These are phyloP conservation scores for Leptographium radiaticola DNA, from an alignment of 2,329 filamentous ascomycete genomes.

Conservation along the genomic window DNA sequence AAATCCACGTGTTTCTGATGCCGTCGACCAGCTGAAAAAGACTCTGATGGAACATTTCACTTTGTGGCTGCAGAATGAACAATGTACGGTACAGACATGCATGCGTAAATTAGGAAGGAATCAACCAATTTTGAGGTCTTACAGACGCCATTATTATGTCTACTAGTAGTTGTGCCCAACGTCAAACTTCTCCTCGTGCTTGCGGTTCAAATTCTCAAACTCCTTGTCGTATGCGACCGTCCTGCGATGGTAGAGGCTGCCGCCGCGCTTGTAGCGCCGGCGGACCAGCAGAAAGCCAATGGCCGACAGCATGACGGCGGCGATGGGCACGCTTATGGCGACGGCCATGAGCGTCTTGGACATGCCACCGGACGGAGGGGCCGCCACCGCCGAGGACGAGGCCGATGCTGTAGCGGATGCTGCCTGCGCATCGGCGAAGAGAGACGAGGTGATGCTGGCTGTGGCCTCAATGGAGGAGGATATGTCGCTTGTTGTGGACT, in stretches of 20 bases:
- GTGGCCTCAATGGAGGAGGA: background rate
- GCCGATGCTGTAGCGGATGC: background rate
- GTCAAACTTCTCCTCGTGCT: constrained; percentile 13
- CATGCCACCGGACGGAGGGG: background rate
- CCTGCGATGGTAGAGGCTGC: background rate
- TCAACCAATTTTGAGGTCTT: background rate
- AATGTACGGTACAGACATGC: too few relatives aligned
- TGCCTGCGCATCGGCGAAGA: background rate
- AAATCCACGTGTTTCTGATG: too few relatives aligned
- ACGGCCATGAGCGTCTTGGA: constrained; percentile 9
- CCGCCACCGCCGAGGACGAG: background rate
- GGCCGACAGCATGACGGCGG: constrained; percentile 7
- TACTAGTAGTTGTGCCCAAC: constrained; percentile 11
- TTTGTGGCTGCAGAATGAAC: too few relatives aligned
- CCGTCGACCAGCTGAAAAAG: too few relatives aligned
- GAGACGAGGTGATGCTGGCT: background rate
- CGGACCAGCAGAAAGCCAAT: constrained; percentile 9
- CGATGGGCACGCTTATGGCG: constrained; percentile 10
- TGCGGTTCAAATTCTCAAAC: constrained; percentile 14
- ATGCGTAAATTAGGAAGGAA: too few relatives aligned
- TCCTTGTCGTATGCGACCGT: constrained; percentile 13
- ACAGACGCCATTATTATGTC: too few relatives aligned
- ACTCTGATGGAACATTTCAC: too few relatives aligned
- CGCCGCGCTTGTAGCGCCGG: constrained; percentile 2
- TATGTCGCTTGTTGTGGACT: too few relatives aligned